Base-by-base conservation (phyloP, 1,139 yeast species). In the Yamadazyma siamensis region DNA sequence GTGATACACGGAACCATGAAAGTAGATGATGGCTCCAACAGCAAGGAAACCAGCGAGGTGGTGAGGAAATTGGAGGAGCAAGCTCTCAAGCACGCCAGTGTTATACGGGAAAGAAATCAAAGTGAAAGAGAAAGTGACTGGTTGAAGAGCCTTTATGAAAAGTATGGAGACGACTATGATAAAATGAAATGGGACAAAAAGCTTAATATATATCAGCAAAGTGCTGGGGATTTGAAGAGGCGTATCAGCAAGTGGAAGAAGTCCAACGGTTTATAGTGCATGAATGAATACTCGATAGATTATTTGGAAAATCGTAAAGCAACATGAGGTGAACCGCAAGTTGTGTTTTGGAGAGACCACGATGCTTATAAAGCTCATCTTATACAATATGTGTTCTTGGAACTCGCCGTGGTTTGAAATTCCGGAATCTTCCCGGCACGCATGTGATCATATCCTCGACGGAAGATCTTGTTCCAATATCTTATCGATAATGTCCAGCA, bases 131-230 rank as follows among this genome's bases (percentile, higher is more conserved):
- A 91, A 57, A 61, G 57, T 28, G 83, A 73, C 23, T 87, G 96
- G 95, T 59, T 87, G 26, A 60, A 59, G 31, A 59, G 60, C 15
- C 65, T 91, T 30, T 71, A 80, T 37, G 76, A 74, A 18, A 87
- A 86, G 56, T 78, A 91, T 52, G 96, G 96, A 13, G 94, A 88
- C 41, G 82, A 91, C 54, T 88, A 79, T 53, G 81, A 75, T 31
- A 84, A 79, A 48, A 91, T 94, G 97, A 82, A 79, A 54, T 83
- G 95, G 84, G 98, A 91, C 54, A 77, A 74, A 61, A 84, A 83
- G 55, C 67, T 89, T 40, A 91, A 91, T 54, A 72, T 83, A 3
- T 76, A 74, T 58, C 96, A 88, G 60, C 89, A 85, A 52, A 71
- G 86, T 41, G 80, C 79, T n/a, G 94, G 95, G 17, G 94, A 87